Conservation (phyloP, 1,139 yeast species). For the Candida albicans region DNA sequence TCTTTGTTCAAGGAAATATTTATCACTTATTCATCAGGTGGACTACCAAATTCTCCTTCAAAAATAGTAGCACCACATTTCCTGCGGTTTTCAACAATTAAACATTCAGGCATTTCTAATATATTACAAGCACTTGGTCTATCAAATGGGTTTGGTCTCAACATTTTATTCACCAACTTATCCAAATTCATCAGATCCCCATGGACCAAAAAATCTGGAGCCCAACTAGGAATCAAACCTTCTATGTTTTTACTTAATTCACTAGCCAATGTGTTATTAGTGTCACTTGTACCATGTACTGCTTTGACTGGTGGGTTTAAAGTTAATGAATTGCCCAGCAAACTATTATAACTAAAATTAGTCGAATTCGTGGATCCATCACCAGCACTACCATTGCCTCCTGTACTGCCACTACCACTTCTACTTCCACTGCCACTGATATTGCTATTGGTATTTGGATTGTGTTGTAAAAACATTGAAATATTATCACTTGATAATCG, state of each 20-base stretch:
- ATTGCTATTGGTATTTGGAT: constrained; percentile 13
- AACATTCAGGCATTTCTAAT: constrained; percentile 68
- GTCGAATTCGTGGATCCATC: constrained; percentile 6
- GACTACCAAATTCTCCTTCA: constrained; percentile 86
- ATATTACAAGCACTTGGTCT: constrained; percentile 79
- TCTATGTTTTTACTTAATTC: constrained; percentile 14
- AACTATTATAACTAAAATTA: constrained; percentile 3
- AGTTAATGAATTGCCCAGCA: constrained; percentile 7
- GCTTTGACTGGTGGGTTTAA: constrained; percentile 10
- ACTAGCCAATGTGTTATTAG: neutral
- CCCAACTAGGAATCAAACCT: constrained; percentile 66
- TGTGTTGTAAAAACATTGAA: constrained; percentile 45
- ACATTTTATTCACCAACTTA: constrained; percentile 82
- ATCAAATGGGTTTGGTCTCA: constrained; percentile 78
- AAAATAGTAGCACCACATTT: constrained; percentile 94
- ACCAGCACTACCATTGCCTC: constrained; percentile 1
- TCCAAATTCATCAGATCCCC: constrained; percentile 72
- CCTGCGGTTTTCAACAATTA: constrained; percentile 75
- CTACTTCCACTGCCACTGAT: constrained; percentile 7
- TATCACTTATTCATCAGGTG: constrained; percentile 12
- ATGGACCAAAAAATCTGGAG: constrained; percentile 78
- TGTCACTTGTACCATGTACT: neutral
- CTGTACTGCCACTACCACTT: constrained; percentile 1
- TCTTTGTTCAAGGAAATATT: neutral
- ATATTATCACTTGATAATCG: constrained; percentile 61